These are phyloP conservation scores for Globisporangium spinosum DNA, from an alignment of 352 stramenopile genomes.

Conservation along the genomic window DNA sequence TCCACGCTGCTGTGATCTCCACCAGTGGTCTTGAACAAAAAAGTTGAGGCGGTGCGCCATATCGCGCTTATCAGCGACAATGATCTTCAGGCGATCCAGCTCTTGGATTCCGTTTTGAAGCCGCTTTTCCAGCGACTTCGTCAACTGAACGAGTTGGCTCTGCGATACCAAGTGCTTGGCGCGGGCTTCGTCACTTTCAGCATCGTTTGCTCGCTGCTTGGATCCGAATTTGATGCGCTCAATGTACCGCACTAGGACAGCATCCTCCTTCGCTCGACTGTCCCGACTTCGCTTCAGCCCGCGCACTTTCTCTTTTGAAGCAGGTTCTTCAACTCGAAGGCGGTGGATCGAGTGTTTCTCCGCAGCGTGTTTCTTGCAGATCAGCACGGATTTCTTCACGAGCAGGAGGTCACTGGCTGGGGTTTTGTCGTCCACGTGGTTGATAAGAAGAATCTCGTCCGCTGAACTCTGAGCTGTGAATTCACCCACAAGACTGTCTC, in stretches of 20 bases:
- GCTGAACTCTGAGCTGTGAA: slow-evolving; percentile 23
- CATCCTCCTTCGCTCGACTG: slow-evolving; percentile 11
- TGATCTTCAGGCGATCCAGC: slow-evolving; percentile 33
- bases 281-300: slow-evolving; percentile 34
- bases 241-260: slow-evolving; percentile 37
- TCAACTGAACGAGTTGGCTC: slow-evolving; percentile 44
- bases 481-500: slow-evolving; percentile 29
- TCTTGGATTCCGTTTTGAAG: slow-evolving; percentile 33
- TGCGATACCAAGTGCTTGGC: slow-evolving; percentile 16
- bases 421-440: slow-evolving; percentile 22
- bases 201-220: slow-evolving; percentile 13
- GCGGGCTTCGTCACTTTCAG: slow-evolving; percentile 3
- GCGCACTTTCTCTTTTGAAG: slow-evolving; percentile 18
- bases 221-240: slow-evolving; percentile 52
- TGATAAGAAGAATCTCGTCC: slow-evolving; percentile 39
- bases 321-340: slow-evolving; percentile 28
- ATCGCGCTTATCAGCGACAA: slow-evolving; percentile 41
- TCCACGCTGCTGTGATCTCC: slow-evolving; percentile 9
- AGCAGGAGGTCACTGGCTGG: slow-evolving; percentile 22
- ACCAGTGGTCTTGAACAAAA: slow-evolving; percentile 32
- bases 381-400: slow-evolving; percentile 44
- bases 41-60: slow-evolving; percentile 30
- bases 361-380: slow-evolving; percentile 30
- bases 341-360: slow-evolving; percentile 37
- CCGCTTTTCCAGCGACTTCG: slow-evolving; percentile 38